phyloP scores from a whole-genome alignment of 306 rosid genomes.

The Begonia masoniana region DNA sequence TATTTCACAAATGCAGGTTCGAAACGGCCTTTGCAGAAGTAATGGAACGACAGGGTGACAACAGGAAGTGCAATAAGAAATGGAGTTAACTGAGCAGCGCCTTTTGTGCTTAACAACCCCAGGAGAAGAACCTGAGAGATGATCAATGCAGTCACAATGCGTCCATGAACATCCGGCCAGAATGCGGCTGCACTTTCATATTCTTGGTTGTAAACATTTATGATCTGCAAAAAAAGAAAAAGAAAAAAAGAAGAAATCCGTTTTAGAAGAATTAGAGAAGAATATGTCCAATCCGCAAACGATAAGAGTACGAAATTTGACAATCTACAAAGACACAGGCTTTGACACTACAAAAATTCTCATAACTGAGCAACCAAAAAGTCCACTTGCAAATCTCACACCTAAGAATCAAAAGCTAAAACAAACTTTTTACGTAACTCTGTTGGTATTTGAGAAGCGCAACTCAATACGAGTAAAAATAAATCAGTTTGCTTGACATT shows the following conservation, averaged over 20 bases:
- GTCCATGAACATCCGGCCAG: constrained; percentile 97
- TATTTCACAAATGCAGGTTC: constrained; percentile 68
- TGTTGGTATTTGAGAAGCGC: too few species aligned
- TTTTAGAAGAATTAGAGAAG: too few species aligned
- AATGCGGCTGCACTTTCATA: constrained; percentile 91
- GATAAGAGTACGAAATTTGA: too few species aligned
- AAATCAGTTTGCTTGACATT: too few species aligned
- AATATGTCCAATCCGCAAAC: too few species aligned
- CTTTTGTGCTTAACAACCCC: constrained; percentile 66
- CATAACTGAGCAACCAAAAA: too few species aligned
- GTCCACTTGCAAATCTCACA: background rate
- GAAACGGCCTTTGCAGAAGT: constrained; percentile 82
- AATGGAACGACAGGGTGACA: constrained; percentile 59
- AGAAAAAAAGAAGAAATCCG: too few species aligned
- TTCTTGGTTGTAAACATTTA: constrained; percentile 84
- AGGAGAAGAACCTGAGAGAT: constrained; percentile 61
- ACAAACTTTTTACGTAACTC: too few species aligned
- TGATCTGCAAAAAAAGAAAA: constrained; percentile 46
- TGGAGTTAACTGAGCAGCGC: constrained; percentile 64
- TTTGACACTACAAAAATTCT: too few species aligned
- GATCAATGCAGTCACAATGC: constrained; percentile 57
- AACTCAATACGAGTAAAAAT: too few species aligned
- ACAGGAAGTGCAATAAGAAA: constrained; percentile 73
- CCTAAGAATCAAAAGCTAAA: too few species aligned
- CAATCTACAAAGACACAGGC: too few species aligned